Percentiles rank a stretch among this genome's conserved stretches.
These are phyloP conservation scores for Ophiocytium majus DNA, from an alignment of 352 stramenopile genomes.

Conservation along the genomic window DNA sequence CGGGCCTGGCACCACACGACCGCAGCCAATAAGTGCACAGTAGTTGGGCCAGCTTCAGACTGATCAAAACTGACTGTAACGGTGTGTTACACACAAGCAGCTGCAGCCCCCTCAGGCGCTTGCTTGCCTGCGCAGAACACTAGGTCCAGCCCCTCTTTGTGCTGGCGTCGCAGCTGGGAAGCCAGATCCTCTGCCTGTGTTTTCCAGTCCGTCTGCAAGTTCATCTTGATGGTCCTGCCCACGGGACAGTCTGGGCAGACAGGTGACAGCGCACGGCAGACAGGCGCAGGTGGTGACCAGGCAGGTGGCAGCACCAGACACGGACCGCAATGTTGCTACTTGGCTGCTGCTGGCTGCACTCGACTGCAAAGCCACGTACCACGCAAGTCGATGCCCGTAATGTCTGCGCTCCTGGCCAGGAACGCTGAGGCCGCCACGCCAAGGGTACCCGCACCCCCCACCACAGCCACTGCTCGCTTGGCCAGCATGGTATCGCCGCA, in stretches of 20 bases:
- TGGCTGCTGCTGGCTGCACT: too few species aligned
- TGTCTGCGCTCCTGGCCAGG: too few species aligned
- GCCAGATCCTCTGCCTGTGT: neutral
- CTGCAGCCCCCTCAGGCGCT: too few species aligned
- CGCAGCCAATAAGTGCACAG: too few species aligned
- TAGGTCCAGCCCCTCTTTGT: neutral
- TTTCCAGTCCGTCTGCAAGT: neutral
- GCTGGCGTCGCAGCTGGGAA: neutral
- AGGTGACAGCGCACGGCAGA: neutral
- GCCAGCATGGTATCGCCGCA: neutral
- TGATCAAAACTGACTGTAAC: neutral
- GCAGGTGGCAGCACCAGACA: too few species aligned
- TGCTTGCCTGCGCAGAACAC: neutral
- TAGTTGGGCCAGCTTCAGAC: too few species aligned
- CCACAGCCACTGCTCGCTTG: neutral
- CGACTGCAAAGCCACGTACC: too few species aligned
- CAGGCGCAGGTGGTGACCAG: too few species aligned
- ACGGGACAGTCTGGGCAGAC: neutral
- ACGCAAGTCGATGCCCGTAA: too few species aligned
- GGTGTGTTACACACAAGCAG: neutral
- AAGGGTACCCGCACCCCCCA: neutral
- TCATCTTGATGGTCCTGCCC: neutral
- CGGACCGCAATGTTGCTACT: too few species aligned
- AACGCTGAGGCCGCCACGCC: neutral
- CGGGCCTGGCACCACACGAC: too few species aligned